Evolutionary conservation across 2,329 filamentous ascomycete genomes (phyloP).

Genomic region (Aspergillus calidoustus): DNA sequence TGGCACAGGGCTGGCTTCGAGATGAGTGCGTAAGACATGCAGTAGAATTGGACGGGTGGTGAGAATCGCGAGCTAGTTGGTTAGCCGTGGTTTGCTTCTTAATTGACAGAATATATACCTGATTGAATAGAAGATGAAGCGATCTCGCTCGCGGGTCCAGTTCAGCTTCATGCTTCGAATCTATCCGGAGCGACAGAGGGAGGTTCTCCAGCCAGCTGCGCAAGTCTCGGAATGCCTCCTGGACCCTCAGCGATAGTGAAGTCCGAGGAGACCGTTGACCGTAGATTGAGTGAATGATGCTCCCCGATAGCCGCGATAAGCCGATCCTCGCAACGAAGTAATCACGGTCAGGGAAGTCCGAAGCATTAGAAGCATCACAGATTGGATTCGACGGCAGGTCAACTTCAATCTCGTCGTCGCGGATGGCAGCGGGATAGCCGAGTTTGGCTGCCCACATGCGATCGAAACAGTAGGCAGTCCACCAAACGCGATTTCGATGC

Average conservation of each 20-base stretch:
- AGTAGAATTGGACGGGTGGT: background rate
- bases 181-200: background rate
- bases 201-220: background rate
- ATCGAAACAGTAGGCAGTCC: conserved; percentile 1
- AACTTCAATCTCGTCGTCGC: background rate
- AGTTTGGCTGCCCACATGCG: conserved; percentile 5
- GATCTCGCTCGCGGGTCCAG: background rate
- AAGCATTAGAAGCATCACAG: background rate
- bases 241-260: background rate
- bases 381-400: background rate
- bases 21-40: background rate
- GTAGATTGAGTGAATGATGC: background rate
- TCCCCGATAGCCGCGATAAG: background rate
- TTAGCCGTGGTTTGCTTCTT: too few relatives aligned
- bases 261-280: background rate
- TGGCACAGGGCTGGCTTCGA: background rate
- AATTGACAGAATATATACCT: too few relatives aligned
- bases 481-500: background rate
- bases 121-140: conserved; percentile 4
- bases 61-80: background rate
- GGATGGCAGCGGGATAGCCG: background rate
- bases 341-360: background rate
- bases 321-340: conserved; percentile 1
- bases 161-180: background rate
- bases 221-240: background rate